A percentile compares a stretch with the other conserved stretches of the same genome.
Conservation (phyloP, 2,329 filamentous ascomycete species). For the Penicillium sp. region DNA sequence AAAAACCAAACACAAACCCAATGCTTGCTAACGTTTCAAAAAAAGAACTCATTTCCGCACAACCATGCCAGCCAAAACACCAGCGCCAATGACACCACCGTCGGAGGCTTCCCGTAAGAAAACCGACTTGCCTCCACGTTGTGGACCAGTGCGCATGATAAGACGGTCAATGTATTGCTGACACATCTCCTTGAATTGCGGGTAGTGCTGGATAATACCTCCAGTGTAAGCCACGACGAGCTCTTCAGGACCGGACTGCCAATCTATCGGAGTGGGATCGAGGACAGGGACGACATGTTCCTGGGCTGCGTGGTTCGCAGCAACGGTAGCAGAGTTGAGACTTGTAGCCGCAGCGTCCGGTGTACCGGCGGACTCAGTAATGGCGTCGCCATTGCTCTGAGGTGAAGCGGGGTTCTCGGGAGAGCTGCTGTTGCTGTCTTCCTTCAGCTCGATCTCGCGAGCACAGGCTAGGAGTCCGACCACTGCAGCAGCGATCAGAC, state of each 20-base stretch:
- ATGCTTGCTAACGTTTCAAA: conserved; percentile 1
- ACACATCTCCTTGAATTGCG: conserved; percentile 68
- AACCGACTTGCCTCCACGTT: conserved; percentile 49
- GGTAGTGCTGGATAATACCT: conserved; percentile 76
- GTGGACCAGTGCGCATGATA: conserved; percentile 46
- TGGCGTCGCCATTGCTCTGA: conserved; percentile 24
- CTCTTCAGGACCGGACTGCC: conserved; percentile 53
- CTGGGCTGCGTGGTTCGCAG: conserved; percentile 12
- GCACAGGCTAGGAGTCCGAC: conserved; percentile 67
- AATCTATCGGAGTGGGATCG: conserved; percentile 35
- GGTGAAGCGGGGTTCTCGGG: conserved; percentile 31
- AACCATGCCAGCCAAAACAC: conserved; percentile 52
- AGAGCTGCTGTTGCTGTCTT: conserved; percentile 39
- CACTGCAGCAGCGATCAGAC: conserved; percentile 69
- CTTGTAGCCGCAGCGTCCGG: conserved; percentile 6
- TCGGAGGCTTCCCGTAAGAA: conserved; percentile 53
- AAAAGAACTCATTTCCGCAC: conserved; percentile 19
- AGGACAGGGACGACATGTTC: conserved; percentile 39
- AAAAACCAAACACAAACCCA: background rate
- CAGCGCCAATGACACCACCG: conserved; percentile 56
- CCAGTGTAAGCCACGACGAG: conserved; percentile 77
- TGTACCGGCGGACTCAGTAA: conserved; percentile 13
- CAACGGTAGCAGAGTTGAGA: background rate
- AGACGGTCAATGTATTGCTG: conserved; percentile 64
- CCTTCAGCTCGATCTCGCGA: conserved; percentile 57